Percentiles rank a stretch among this genome's conserved stretches.
These are phyloP conservation scores for Galerina marginata DNA, from an alignment of 768 basidiomycete genomes.

Conservation along the genomic window DNA sequence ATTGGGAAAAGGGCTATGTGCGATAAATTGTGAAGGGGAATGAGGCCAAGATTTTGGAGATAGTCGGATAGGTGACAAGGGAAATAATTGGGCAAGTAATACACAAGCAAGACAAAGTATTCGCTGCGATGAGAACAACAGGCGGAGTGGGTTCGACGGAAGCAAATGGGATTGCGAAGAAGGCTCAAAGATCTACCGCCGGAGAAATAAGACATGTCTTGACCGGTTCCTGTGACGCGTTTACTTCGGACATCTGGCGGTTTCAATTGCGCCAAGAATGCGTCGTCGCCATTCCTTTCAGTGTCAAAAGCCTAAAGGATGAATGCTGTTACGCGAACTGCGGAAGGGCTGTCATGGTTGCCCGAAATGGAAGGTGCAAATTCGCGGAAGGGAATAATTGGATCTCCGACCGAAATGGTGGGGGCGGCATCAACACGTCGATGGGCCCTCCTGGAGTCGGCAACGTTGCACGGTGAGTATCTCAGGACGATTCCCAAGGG, in stretches of 20 bases:
- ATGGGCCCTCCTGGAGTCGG: conserved; percentile 23
- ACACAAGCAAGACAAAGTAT: too few species aligned
- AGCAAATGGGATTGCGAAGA: conserved; percentile 9
- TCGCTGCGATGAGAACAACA: too few species aligned
- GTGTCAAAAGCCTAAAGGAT: background rate
- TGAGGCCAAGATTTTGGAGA: background rate
- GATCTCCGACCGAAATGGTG: conserved; percentile 39
- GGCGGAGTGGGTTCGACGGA: conserved; percentile 14
- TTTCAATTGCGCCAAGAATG: background rate
- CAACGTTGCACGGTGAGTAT: conserved; percentile 21
- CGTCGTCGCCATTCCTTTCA: background rate
- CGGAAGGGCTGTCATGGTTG: conserved; percentile 6
- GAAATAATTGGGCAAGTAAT: too few species aligned
- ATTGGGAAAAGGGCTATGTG: background rate
- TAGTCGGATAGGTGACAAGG: too few species aligned
- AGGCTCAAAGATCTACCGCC: conserved; percentile 37
- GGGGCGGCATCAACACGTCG: conserved; percentile 35
- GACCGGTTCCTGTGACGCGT: conserved; percentile 45
- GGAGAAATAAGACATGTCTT: conserved; percentile 24
- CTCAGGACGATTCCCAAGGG: conserved; percentile 6
- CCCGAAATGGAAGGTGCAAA: conserved; percentile 9
- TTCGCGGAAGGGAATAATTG: conserved; percentile 30
- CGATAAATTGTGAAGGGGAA: background rate
- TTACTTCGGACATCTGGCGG: conserved; percentile 5
- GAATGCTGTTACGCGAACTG: conserved; percentile 6